phyloP scores from a whole-genome alignment of 2,329 filamentous ascomycete genomes.

The Fusarium incarnatum region DNA sequence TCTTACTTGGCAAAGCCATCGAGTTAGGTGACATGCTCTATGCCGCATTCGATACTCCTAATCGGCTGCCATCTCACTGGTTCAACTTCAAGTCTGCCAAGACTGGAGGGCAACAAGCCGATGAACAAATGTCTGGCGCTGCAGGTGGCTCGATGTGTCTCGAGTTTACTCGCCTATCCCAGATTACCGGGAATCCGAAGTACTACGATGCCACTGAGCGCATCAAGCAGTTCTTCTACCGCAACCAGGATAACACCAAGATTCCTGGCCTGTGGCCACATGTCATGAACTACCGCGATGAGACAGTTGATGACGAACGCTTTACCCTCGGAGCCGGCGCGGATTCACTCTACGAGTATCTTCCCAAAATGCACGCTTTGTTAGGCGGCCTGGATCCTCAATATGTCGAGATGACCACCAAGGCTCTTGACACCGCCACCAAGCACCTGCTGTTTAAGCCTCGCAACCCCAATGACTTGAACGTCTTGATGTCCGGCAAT shows the following conservation, averaged over 20 bases:
- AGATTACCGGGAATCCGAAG: conserved; percentile 77
- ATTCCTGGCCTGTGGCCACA: conserved; percentile 81
- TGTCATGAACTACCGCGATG: conserved; percentile 70
- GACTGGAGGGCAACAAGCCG: conserved; percentile 52
- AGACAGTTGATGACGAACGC: conserved; percentile 53
- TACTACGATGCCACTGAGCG: conserved; percentile 82
- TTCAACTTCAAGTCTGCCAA: conserved; percentile 59
- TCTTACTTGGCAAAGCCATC: conserved; percentile 62
- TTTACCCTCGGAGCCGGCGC: conserved; percentile 61
- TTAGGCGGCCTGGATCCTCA: conserved; percentile 73
- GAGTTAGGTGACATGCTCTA: conserved; percentile 67
- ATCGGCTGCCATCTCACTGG: conserved; percentile 61
- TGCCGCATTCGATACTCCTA: conserved; percentile 65
- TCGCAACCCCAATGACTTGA: conserved; percentile 67
- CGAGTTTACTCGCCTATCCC: conserved; percentile 80
- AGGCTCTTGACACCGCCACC: conserved; percentile 70
- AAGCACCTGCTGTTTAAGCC: conserved; percentile 76
- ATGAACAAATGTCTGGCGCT: conserved; percentile 56
- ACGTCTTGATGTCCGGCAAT: conserved; percentile 70
- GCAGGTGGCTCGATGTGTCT: conserved; percentile 74
- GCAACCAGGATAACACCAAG: conserved; percentile 72
- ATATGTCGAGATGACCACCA: conserved; percentile 74
- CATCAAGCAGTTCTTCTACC: conserved; percentile 75
- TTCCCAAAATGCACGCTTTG: conserved; percentile 69
- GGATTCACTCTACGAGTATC: conserved; percentile 69